Conservation (phyloP, 768 basidiomycete species). For the Boletus edulis region DNA sequence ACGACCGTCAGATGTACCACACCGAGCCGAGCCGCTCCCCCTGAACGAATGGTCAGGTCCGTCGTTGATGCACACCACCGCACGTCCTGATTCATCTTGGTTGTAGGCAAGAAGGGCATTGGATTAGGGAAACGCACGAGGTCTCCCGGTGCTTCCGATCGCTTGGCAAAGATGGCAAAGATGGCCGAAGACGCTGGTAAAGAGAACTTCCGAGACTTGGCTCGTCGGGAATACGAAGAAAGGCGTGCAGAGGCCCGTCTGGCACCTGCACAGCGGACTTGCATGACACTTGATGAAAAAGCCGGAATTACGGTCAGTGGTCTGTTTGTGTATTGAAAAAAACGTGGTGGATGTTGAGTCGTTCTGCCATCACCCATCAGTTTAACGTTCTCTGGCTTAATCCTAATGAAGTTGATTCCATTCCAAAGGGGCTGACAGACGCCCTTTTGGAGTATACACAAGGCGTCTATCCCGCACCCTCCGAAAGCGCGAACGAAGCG, state of each 20-base stretch:
- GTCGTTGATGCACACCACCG: constrained; percentile 20
- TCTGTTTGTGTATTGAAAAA: not conserved
- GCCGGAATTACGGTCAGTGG: constrained; percentile 50
- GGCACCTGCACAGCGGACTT: constrained; percentile 70
- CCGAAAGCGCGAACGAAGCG: constrained; percentile 21
- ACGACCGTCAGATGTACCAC: constrained; percentile 25
- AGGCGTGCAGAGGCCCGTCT: constrained; percentile 71
- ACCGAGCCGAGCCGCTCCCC: constrained; percentile 67
- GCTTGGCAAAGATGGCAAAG: constrained; percentile 71
- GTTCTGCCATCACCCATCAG: constrained; percentile 35
- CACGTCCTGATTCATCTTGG: constrained; percentile 3
- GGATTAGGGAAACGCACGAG: constrained; percentile 65
- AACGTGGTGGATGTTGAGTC: constrained; percentile 7
- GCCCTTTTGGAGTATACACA: constrained; percentile 45
- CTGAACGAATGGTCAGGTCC: constrained; percentile 81
- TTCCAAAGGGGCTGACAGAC: constrained; percentile 65
- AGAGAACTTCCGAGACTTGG: constrained; percentile 65
- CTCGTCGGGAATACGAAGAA: constrained; percentile 72
- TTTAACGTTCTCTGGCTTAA: constrained; percentile 84
- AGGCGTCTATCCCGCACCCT: constrained; percentile 1
- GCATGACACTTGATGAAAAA: constrained; percentile 71
- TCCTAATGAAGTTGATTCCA: constrained; percentile 58
- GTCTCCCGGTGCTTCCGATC: constrained; percentile 61
- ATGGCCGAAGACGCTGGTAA: constrained; percentile 52
- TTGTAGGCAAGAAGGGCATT: constrained; percentile 74